Evolutionary conservation across 73 alveolate species (phyloP), one percentile per base, ranked within the genome.

Genomic region (Durusdinium trenchii): DNA sequence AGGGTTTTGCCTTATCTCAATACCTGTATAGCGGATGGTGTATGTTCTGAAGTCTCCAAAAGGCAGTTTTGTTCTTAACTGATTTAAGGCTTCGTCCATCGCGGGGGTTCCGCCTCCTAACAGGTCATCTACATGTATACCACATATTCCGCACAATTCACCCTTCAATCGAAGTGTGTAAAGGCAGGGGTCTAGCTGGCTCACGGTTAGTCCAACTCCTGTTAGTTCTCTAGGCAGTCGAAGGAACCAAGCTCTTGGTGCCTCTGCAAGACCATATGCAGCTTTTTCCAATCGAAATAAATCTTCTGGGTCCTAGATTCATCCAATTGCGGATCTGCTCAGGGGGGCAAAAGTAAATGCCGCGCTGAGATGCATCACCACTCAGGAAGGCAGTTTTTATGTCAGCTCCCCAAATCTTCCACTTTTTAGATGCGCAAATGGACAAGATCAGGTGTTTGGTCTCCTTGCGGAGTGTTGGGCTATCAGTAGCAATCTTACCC

Each of bases 401-500:
- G n/a, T 83, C 94, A 26, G 94, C 94, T 6, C 94, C 73, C 94
- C 94, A 83, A 5, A 83, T 45, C 0, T 43, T 48, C 94, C 94
- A 83, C 3, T 35, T 16, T 32, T 43, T 36, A 43, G 67, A 30
- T 5, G 90, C 90, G 6, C 90, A 79, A 5, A 79, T 12, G 16
- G 64, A 40, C 62, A 79, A 14, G 64, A 79, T 47, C 45, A 79
- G 28, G 47, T 47, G n/a, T n/a, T 79, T 79, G 69, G 64, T 43
- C 43, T 79, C 90, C 18, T 83, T 83, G 0, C 94, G 30, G 40
- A 83, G 73, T 0, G 94, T 83, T 0, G 94, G 94, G n/a, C 51
- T 32, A 26, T 83, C 94, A 0, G 94, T 83, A 0, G 94, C 94
- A 32, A 83, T 51, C 7, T 14, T 28, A 0, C 94, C 94, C 7